Evolutionary conservation across 1,284 basidiomycete genomes (phyloP).

Genomic region (Apiotrichum sp.): DNA sequence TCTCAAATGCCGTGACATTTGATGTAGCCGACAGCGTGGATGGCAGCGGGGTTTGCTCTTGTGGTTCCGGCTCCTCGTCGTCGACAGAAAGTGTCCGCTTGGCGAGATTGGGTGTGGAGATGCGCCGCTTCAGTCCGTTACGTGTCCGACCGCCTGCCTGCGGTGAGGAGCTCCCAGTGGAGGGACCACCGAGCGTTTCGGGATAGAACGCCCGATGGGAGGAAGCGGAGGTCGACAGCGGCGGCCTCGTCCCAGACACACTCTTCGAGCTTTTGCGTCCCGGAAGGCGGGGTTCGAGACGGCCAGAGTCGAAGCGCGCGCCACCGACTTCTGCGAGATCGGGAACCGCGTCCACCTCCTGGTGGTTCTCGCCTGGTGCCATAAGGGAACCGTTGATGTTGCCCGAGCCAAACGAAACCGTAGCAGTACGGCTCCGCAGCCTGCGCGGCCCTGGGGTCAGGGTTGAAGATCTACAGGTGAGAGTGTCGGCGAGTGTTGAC

Average conservation of each 20-base stretch:
- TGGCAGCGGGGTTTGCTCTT: constrained; percentile 4
- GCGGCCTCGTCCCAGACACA: constrained; percentile 22
- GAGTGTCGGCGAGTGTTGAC: background rate
- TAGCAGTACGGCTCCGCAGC: constrained; percentile 27
- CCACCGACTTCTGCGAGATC: constrained; percentile 3
- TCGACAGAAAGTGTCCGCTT: constrained; percentile 11
- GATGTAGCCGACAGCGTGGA: background rate
- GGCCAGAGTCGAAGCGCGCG: background rate
- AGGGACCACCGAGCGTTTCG: background rate
- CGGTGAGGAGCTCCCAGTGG: background rate
- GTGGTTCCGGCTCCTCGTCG: constrained; percentile 14
- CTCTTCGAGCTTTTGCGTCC: constrained; percentile 21
- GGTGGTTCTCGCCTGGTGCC: background rate
- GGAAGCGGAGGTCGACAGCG: constrained; percentile 13
- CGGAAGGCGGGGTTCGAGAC: constrained; percentile 4
- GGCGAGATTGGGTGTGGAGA: constrained; percentile 32
- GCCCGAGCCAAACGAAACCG: constrained; percentile 22
- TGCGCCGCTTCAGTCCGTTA: constrained; percentile 33
- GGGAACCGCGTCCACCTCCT: background rate
- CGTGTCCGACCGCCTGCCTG: constrained; percentile 4
- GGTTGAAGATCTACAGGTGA: constrained; percentile 48
- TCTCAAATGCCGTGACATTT: constrained; percentile 20
- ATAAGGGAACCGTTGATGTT: background rate
- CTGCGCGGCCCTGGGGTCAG: constrained; percentile 20
- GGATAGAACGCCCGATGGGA: constrained; percentile 7